Percentiles rank a stretch among this genome's conserved stretches.
These are phyloP conservation scores for Entomortierella parvispora DNA, from an alignment of 192 early-diverging fungal species.

Conservation along the genomic window DNA sequence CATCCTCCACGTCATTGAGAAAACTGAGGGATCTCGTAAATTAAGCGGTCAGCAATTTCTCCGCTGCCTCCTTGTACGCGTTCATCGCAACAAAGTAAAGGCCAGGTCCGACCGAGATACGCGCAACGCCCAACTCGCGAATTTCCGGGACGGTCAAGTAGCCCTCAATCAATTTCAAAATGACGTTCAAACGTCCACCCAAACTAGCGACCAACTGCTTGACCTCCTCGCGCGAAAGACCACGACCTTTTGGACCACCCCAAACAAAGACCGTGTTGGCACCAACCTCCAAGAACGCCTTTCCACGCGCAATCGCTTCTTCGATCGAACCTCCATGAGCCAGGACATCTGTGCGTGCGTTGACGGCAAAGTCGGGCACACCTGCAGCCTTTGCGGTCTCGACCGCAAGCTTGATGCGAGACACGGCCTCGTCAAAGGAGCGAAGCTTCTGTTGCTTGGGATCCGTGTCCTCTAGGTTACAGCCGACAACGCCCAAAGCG, in stretches of 20 bases:
- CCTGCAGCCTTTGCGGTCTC: conserved; percentile 39
- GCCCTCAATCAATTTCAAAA: conserved; percentile 10
- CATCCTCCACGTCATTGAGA: no score
- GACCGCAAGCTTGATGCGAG: conserved; percentile 31
- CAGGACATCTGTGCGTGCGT: conserved; percentile 54
- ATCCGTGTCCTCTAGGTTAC: conserved; percentile 43
- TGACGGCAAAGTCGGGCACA: conserved; percentile 59
- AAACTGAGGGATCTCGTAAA: no score
- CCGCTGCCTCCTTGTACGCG: conserved; percentile 40
- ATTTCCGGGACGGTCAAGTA: conserved; percentile 29
- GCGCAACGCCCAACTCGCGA: conserved; percentile 37
- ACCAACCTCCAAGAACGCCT: conserved; percentile 51
- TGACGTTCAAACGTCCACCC: conserved; percentile 38
- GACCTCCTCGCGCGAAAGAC: conserved; percentile 27
- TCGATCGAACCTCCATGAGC: conserved; percentile 30
- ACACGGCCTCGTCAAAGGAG: conserved; percentile 36
- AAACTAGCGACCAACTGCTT: conserved; percentile 16
- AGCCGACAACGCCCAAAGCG: conserved; percentile 21
- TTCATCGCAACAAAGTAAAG: conserved; percentile 21
- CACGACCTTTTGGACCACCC: conserved; percentile 40
- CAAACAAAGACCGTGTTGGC: conserved; percentile 56
- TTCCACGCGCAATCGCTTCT: conserved; percentile 53
- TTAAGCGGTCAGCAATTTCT: conserved; percentile 19
- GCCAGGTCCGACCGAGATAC: conserved; percentile 40
- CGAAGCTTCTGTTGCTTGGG: conserved; percentile 13